Base-by-base conservation (phyloP, 2,329 filamentous ascomycete genomes). In the Microcera coccophila region DNA sequence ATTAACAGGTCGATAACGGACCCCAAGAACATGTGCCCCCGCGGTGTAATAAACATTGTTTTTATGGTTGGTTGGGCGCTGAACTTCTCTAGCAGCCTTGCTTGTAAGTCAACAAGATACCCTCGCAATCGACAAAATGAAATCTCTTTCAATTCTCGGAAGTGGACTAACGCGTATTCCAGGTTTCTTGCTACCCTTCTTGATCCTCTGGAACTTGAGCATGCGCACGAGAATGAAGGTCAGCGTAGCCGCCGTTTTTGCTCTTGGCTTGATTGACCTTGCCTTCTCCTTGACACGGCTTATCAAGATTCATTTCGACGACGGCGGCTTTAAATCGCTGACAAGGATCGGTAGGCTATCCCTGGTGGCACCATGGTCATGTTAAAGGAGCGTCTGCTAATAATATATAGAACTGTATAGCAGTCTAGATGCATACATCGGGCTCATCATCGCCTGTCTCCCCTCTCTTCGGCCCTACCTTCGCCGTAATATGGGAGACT, bases 371-470 rank as follows among this genome's bases (percentile, higher is more conserved):
- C 24, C 24, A 28, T 28, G 9, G 24, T 28, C 24, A 28, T 14
- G 14, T 9, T 28, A 9, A 9, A 9, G 24, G 9, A 9, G 9
- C 14, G 24, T 9, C 9, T 28, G 24, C 24, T 28, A 28, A 28
- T 14, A 28, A 28, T 28, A 9, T 28, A 28, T 14, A 38, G 22
- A 26, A 19, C 19, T 38, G 7, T 38, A 22, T 20, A 15, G 15
- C 22, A 29, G 16, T 22, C 36, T 38, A 19, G 36, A 38, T 22
- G 36, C 26, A 16, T 26, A 38, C 17, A 28, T 38, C 9, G 36
- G 20, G 7, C 17, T 38, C 5, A 38, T 38, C 17, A 38, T 29
- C 36, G 36, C 36, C n/a, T 38, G 36, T 21, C 36, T 38, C 3
- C 36, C 36, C 3, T 38, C 36, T 7, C 22, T 38, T 9, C 36